Evolutionary conservation across 805 yeast genomes (phyloP).

Genomic region (Blastobotrys peoriensis): DNA sequence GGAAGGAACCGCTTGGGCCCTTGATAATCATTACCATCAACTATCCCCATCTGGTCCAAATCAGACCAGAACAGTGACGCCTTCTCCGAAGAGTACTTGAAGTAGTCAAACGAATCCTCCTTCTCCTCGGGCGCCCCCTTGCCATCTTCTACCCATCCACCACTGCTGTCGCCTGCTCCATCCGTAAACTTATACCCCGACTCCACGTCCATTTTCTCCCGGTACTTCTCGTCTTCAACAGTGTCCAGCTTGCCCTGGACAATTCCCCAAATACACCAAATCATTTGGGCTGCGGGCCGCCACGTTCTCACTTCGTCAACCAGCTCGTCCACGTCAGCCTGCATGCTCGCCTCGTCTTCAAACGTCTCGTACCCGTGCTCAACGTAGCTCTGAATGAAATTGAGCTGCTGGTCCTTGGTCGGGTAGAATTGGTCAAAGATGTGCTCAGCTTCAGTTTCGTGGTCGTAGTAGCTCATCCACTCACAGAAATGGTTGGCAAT

Average conservation of each 20-base stretch:
- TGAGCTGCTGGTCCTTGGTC: slow-evolving; percentile 55
- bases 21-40: slow-evolving; percentile 31
- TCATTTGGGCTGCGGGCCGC: slow-evolving; percentile 73
- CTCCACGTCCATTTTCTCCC: slow-evolving; percentile 29
- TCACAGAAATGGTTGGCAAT: slow-evolving; percentile 90
- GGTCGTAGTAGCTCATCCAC: slow-evolving; percentile 94
- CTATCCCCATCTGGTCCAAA: slow-evolving; percentile 52
- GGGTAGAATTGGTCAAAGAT: slow-evolving; percentile 62
- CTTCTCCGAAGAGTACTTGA: slow-evolving; percentile 70
- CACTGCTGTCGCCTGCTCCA: not conserved
- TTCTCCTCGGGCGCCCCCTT: slow-evolving; percentile 27
- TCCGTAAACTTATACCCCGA: slow-evolving; percentile 33
- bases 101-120: slow-evolving; percentile 69
- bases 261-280: slow-evolving; percentile 92
- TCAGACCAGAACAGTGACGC: slow-evolving; percentile 71
- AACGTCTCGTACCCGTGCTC: slow-evolving; percentile 37
- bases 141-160: not conserved
- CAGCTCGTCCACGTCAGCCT: slow-evolving; percentile 43
- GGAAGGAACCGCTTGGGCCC: slow-evolving; percentile 14
- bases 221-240: slow-evolving; percentile 25
- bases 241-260: slow-evolving; percentile 60
- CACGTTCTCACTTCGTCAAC: slow-evolving; percentile 65
- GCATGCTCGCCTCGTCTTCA: slow-evolving; percentile 34
- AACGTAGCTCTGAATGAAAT: slow-evolving; percentile 72
- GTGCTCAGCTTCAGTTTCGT: slow-evolving; percentile 48